Base-by-base conservation (phyloP, 257 asterid species). In the Rhazya stricta region DNA sequence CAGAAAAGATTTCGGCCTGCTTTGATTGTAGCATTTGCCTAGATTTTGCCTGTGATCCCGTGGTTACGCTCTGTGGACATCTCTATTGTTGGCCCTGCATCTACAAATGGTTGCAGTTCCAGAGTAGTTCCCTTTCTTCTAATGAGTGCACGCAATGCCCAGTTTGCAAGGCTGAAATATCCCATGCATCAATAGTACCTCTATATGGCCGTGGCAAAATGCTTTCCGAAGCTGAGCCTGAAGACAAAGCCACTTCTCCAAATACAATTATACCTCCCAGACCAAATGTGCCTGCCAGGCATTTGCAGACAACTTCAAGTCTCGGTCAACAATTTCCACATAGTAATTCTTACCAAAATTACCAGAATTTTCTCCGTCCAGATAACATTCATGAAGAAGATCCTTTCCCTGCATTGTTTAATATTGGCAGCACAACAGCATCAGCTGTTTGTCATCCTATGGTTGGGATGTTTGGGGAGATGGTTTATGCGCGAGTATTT, bases 71-170 rank as follows among this genome's bases (percentile, higher is more conserved):
- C 15, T 92, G 96, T 41, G 97, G 97, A 46, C 96, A 92, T 81
- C 96, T 92, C 72, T 92, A 90, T 77, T 90, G 97, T 45, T 92
- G 97, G 97, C 96, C 97, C 4, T 90, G 97, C 83, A 92, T 92
- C 85, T 92, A 90, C 87, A 86, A 89, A 67, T 90, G 96, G 96
- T 69, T 90, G 69, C 83, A 86, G 18, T 83, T 85, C 3, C 93
- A 90, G 74, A 79, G 45, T 3, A 54, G 79, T 16, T 83, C 90
- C 57, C 78, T 77, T 15, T 58, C 87, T 45, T 37, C 91, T 1
- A 78, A 84, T 9, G 84, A 84, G 48, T 79, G 25, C 29, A 86
- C 88, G 27, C 83, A 83, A 7, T 92, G 97, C 80, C 97, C 97
- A 0, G 83, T 92, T 78, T 92, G 97, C 96, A 89, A 92, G 88